A percentile compares a stretch with the other conserved stretches of the same genome.
These are phyloP conservation scores for Daldinia vernicosa DNA, from an alignment of 495 filamentous ascomycete species.

Conservation along the genomic window DNA sequence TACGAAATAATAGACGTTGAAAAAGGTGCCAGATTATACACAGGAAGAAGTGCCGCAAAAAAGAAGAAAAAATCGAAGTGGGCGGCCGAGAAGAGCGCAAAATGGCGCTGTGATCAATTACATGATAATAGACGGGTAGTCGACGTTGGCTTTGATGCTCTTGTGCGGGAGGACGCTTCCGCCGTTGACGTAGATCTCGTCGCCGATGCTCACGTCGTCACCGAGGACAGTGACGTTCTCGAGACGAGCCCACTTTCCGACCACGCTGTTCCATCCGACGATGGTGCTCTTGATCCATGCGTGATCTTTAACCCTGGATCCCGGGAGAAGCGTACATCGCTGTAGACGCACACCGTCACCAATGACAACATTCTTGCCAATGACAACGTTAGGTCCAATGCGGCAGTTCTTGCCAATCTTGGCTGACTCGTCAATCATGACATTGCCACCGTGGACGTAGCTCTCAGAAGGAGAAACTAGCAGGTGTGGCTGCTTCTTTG, in stretches of 20 bases:
- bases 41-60: constrained; percentile 28
- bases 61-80: constrained; percentile 11
- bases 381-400: constrained; percentile 97
- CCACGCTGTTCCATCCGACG: constrained; percentile 97
- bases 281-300: constrained; percentile 99
- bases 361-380: constrained; percentile 92
- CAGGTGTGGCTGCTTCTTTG: constrained; percentile 90
- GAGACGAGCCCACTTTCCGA: constrained; percentile 93
- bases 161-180: constrained; percentile 97
- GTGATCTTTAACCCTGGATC: constrained; percentile 97
- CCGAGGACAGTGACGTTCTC: constrained; percentile 98
- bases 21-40: constrained; percentile 42
- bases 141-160: constrained; percentile 98
- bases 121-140: constrained; percentile 91
- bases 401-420: constrained; percentile 99
- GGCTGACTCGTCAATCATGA: constrained; percentile 92
- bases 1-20: constrained; percentile 42
- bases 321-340: constrained; percentile 87
- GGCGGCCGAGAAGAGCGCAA: constrained; percentile 6
- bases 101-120: constrained; percentile 50
- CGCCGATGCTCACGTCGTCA: constrained; percentile 98
- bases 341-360: constrained; percentile 96
- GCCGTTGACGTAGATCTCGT: constrained; percentile 99
- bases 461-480: constrained; percentile 78
- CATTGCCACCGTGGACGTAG: constrained; percentile 94